Conservation (phyloP, 1,139 yeast species). For the Yamadazyma atmosphaerica region DNA sequence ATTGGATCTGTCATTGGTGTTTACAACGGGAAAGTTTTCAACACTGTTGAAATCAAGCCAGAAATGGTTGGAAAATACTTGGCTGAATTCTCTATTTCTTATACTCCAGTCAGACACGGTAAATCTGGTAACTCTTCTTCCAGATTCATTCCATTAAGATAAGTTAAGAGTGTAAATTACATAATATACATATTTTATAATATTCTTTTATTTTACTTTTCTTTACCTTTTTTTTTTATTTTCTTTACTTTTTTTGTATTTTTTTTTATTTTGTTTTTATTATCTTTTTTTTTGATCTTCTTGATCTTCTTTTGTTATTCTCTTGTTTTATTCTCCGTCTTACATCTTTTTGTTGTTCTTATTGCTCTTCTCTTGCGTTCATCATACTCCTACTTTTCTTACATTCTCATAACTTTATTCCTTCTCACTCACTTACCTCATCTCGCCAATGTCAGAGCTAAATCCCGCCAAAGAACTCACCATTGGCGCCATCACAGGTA, state of each 20-base stretch:
- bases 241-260: too few relatives aligned
- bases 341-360: too few relatives aligned
- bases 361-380: too few relatives aligned
- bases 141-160: constrained; percentile 72
- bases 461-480: constrained; percentile 37
- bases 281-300: too few relatives aligned
- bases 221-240: background rate
- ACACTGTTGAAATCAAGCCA: constrained; percentile 98
- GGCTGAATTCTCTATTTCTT: constrained; percentile 99
- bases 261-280: too few relatives aligned
- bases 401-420: too few relatives aligned
- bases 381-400: too few relatives aligned
- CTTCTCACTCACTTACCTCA: too few relatives aligned
- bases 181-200: constrained; percentile 3
- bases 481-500: constrained; percentile 67
- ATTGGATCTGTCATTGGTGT: constrained; percentile 98
- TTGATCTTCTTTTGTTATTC: too few relatives aligned
- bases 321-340: too few relatives aligned
- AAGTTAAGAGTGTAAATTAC: constrained; percentile 12
- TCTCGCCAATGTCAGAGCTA: background rate
- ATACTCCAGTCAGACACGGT: constrained; percentile 99
- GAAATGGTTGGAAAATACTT: constrained; percentile 99
- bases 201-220: background rate
- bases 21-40: constrained; percentile 99
- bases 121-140: constrained; percentile 96